Conservation (phyloP, 495 filamentous ascomycete genomes). For the Apiosordaria backusii region DNA sequence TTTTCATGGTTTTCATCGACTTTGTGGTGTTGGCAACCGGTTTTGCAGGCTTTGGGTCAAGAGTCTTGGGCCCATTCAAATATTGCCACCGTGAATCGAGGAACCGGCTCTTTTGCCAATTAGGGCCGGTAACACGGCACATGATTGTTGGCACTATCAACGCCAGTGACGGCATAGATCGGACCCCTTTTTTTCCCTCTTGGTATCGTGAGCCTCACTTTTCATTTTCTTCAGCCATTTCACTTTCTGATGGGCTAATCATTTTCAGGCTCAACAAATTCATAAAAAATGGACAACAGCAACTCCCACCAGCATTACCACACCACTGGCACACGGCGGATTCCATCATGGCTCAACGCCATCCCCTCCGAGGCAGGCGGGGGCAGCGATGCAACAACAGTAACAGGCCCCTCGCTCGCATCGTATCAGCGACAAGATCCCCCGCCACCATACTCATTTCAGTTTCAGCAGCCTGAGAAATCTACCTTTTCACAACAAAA, state of each 20-base stretch:
- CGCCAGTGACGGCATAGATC: background rate
- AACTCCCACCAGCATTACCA: background rate
- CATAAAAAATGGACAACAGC: background rate
- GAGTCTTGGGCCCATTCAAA: background rate
- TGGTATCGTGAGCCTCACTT: background rate
- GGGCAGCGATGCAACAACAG: constrained; percentile 6
- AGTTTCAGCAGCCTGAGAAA: background rate
- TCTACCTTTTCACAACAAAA: background rate
- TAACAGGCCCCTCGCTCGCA: background rate
- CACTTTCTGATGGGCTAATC: too few species aligned
- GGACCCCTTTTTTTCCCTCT: background rate
- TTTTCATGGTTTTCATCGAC: background rate
- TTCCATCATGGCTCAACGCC: constrained; percentile 14
- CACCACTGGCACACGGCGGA: background rate
- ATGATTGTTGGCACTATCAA: background rate
- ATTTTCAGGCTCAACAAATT: too few species aligned
- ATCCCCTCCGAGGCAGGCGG: constrained; percentile 12
- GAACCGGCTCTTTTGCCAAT: background rate
- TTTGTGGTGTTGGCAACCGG: background rate
- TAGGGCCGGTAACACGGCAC: background rate
- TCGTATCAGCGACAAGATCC: background rate
- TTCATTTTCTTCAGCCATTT: too few species aligned
- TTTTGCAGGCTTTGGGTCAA: background rate
- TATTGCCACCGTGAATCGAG: background rate
- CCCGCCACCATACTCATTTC: background rate